Evolutionary conservation across 140 eudicot species (phyloP).

Genomic region (Anethum foeniculum): DNA sequence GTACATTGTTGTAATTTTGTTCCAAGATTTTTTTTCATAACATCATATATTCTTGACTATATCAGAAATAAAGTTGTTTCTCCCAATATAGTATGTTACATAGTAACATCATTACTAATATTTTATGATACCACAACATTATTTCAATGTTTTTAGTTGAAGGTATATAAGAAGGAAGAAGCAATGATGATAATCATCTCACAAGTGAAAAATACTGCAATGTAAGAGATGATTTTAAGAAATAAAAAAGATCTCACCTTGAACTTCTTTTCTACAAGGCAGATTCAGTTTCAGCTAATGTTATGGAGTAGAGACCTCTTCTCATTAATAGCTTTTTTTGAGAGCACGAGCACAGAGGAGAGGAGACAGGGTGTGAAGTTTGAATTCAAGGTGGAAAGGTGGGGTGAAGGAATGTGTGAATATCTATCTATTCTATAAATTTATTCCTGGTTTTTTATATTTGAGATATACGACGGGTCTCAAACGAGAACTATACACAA

Average conservation of each 20-base stretch:
- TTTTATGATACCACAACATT: background rate
- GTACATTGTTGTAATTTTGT: background rate
- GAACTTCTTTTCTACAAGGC: background rate
- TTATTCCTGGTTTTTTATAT: background rate
- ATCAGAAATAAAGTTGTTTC: background rate
- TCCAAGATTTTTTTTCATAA: background rate
- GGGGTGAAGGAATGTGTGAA: background rate
- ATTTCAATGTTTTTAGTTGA: background rate
- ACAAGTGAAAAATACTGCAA: background rate
- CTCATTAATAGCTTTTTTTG: background rate
- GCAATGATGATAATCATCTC: background rate
- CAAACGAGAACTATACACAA: background rate
- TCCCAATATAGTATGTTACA: background rate
- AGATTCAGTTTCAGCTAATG: background rate
- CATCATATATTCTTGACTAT: too few relatives aligned
- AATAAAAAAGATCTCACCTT: background rate
- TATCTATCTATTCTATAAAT: background rate
- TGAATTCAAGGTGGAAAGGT: background rate
- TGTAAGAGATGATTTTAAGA: background rate
- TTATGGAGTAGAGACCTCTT: background rate
- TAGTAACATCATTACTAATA: background rate
- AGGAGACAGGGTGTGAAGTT: background rate
- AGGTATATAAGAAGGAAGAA: background rate
- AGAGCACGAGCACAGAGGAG: background rate
- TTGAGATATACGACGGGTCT: background rate